phyloP scores from a whole-genome alignment of 352 stramenopile species.

The Phytopythium ostracodes region DNA sequence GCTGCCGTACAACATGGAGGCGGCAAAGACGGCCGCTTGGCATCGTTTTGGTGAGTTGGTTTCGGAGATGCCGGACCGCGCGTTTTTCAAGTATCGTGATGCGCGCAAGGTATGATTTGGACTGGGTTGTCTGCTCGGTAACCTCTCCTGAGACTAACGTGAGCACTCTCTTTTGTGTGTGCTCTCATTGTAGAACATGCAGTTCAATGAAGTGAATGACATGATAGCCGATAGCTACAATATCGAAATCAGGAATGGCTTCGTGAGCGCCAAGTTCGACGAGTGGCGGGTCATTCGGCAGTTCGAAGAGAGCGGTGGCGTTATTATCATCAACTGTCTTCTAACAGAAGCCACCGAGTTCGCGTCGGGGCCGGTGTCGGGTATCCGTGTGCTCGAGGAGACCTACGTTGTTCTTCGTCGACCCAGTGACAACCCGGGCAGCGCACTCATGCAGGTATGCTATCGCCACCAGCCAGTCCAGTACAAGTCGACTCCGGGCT shows the following conservation, averaged over 20 bases:
- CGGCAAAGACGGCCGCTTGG: conserved; percentile 14
- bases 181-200: background rate
- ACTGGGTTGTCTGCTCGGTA: too few species aligned
- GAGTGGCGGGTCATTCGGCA: conserved; percentile 4
- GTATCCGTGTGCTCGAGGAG: conserved; percentile 4
- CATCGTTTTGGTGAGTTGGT: conserved; percentile 13
- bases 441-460: background rate
- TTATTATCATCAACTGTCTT: conserved; percentile 1
- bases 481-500: background rate
- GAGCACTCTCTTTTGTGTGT: too few species aligned
- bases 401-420: conserved; percentile 3
- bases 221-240: background rate
- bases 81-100: conserved; percentile 40
- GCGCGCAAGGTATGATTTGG: conserved; percentile 25
- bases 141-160: too few species aligned
- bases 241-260: background rate
- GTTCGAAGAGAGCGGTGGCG: background rate
- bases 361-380: background rate
- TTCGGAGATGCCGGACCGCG: background rate
- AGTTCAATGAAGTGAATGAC: background rate
- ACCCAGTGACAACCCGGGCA: background rate
- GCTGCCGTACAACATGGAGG: conserved; percentile 17
- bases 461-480: background rate
- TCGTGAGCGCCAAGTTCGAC: conserved; percentile 2
- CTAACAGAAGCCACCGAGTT: conserved; percentile 2